phyloP scores from a whole-genome alignment of 306 rosid genomes.

The Sphenostylis stenocarpa region DNA sequence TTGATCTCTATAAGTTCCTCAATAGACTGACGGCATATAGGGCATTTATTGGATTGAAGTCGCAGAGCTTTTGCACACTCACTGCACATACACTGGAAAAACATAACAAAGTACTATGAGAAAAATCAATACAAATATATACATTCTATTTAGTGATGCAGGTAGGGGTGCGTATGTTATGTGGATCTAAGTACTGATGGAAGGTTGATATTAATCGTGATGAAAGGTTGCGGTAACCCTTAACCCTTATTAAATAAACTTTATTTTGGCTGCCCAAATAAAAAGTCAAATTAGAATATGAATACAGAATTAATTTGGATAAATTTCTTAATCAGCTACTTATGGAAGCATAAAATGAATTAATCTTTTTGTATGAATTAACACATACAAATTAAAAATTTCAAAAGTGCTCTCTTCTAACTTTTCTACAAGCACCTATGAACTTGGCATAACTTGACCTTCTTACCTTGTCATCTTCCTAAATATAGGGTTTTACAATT shows the following conservation, averaged over 20 bases:
- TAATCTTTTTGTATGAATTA: not conserved
- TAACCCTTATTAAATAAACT: too few relatives aligned
- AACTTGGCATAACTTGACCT: not conserved
- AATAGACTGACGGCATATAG: constrained; percentile 87
- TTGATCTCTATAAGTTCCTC: constrained; percentile 81
- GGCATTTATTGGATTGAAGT: constrained; percentile 81
- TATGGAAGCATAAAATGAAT: not conserved
- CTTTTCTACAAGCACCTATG: not conserved
- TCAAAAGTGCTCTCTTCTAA: not conserved
- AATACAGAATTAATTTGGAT: not conserved
- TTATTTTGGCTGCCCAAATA: too few relatives aligned
- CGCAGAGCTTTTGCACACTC: constrained; percentile 82
- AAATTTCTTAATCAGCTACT: not conserved
- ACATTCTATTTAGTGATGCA: too few relatives aligned
- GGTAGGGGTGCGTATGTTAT: too few relatives aligned
- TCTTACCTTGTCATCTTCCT: not conserved
- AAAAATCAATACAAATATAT: not conserved
- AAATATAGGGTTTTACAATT: not conserved
- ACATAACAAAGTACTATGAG: constrained; percentile 30
- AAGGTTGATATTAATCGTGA: too few relatives aligned
- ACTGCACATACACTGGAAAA: constrained; percentile 81
- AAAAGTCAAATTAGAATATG: not conserved
- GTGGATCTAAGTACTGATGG: too few relatives aligned
- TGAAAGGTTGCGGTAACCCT: too few relatives aligned
- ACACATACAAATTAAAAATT: not conserved